phyloP scores from a whole-genome alignment of 192 early-diverging fungal species.

The Backusella westeae region DNA sequence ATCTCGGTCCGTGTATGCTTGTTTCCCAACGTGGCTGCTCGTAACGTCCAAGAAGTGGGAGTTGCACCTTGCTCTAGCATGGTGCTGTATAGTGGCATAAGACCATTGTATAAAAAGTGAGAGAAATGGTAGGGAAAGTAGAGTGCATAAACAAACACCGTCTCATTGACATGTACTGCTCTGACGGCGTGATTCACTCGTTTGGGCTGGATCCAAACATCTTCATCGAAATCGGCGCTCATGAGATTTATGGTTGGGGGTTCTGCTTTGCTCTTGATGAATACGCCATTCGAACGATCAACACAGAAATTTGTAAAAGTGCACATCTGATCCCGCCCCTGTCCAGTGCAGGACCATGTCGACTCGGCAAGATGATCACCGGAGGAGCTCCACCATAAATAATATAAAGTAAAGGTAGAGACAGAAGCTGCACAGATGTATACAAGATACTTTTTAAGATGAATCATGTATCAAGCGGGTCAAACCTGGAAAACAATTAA shows the following conservation, averaged over 20 bases:
- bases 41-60: constrained; percentile 22
- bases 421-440: neutral
- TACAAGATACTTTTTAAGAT: neutral
- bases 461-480: neutral
- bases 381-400: neutral
- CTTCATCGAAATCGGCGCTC: constrained; percentile 2
- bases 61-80: constrained; percentile 20
- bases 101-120: constrained; percentile 46
- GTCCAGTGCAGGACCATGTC: constrained; percentile 14
- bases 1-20: constrained; percentile 22
- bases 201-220: constrained; percentile 20
- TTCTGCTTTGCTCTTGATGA: neutral
- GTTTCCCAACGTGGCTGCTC: constrained; percentile 14
- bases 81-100: constrained; percentile 44
- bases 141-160: constrained; percentile 42
- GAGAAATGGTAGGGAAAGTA: constrained; percentile 44
- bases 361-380: neutral
- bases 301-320: constrained; percentile 34
- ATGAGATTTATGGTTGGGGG: constrained; percentile 29
- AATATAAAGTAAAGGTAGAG: neutral
- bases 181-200: neutral
- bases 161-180: constrained; percentile 35
- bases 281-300: constrained; percentile 25
- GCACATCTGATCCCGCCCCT: constrained; percentile 22
- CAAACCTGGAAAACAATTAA: neutral